Evolutionary conservation across 352 stramenopile genomes (phyloP).

Genomic region (Peronospora farinosa): DNA sequence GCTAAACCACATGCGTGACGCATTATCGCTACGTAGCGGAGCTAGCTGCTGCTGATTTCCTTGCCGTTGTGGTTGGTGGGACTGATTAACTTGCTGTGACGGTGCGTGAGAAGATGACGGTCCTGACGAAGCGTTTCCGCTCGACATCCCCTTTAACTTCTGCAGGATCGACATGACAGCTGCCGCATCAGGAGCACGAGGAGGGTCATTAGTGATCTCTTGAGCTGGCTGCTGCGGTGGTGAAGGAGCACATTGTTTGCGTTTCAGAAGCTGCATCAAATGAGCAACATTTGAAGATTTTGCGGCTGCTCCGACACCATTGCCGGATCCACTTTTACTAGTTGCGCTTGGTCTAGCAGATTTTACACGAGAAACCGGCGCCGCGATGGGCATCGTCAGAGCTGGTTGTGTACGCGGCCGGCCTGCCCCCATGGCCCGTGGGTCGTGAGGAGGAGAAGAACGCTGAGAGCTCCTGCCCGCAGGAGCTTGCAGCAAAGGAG

Average conservation of each 20-base stretch:
- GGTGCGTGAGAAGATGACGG: slow-evolving; percentile 12
- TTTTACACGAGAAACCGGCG: slow-evolving; percentile 14
- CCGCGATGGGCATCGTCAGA: slow-evolving; percentile 12
- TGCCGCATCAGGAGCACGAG: slow-evolving; percentile 47
- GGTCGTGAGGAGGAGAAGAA: slow-evolving; percentile 26
- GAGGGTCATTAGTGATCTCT: slow-evolving; percentile 58
- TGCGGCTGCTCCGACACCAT: slow-evolving; percentile 15
- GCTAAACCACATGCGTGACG: slow-evolving; percentile 82
- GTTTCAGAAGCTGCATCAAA: slow-evolving; percentile 78
- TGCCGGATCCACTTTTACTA: slow-evolving; percentile 14
- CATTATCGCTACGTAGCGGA: slow-evolving; percentile 27
- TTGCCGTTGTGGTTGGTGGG: slow-evolving; percentile 12
- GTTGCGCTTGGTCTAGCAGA: slow-evolving; percentile 12
- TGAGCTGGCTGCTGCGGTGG: slow-evolving; percentile 24
- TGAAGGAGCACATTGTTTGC: slow-evolving; percentile 41
- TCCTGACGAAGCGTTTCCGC: slow-evolving; percentile 12
- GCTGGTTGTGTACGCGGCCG: slow-evolving; percentile 3
- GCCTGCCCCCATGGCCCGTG: slow-evolving; percentile 18
- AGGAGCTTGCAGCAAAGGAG: slow-evolving; percentile 9
- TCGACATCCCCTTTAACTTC: slow-evolving; percentile 63
- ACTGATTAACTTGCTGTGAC: slow-evolving; percentile 12
- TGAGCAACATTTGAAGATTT: slow-evolving; percentile 75
- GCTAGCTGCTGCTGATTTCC: slow-evolving; percentile 14
- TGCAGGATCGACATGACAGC: slow-evolving; percentile 84
- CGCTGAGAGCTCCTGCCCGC: slow-evolving; percentile 27